These are phyloP conservation scores for Pseudogymnoascus sp. DNA, from an alignment of 2,329 filamentous ascomycete genomes.

Conservation along the genomic window DNA sequence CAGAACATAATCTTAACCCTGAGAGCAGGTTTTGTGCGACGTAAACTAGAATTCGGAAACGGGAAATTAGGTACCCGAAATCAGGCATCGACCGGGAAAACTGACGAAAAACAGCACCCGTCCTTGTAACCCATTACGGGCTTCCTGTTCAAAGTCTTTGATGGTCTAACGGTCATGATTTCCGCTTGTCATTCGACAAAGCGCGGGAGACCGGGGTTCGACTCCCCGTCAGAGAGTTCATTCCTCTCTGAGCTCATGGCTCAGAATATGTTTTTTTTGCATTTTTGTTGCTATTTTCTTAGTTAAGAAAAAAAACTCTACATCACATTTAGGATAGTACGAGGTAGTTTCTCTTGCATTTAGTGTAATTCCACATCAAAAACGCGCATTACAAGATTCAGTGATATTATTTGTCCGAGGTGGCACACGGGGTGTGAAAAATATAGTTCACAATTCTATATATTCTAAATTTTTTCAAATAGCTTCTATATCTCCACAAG, in stretches of 20 bases:
- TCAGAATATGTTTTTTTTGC: neutral
- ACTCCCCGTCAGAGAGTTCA: conserved; percentile 9
- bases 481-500: neutral
- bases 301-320: neutral
- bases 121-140: neutral
- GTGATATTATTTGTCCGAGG: neutral
- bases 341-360: neutral
- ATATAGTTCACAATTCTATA: neutral
- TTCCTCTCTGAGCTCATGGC: conserved; percentile 7
- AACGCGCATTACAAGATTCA: neutral
- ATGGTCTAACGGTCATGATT: conserved; percentile 33
- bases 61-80: no score
- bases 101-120: neutral
- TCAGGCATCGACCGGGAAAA: no score
- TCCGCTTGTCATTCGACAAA: conserved; percentile 28
- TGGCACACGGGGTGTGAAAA: neutral
- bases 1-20: no score
- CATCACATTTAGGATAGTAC: neutral
- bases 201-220: conserved; percentile 14
- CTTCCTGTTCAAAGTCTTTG: conserved; percentile 17
- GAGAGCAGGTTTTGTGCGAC: no score
- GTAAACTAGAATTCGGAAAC: no score
- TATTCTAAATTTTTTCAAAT: neutral
- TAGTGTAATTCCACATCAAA: neutral
- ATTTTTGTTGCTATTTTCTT: neutral